Conservation (phyloP, 2,329 filamentous ascomycete genomes). For the Aspergillus sp. region DNA sequence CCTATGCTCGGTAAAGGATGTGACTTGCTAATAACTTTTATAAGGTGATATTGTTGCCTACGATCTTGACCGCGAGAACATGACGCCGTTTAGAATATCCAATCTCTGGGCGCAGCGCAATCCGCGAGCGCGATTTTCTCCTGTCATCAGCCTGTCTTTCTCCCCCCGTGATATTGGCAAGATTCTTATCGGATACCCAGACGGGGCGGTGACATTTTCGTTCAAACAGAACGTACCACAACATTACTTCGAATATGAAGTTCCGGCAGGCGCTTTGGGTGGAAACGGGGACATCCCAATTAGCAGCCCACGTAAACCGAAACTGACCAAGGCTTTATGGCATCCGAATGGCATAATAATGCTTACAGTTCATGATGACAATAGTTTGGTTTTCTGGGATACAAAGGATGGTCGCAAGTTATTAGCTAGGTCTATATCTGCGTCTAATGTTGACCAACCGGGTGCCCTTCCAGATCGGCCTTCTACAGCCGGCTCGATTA, state of each 20-base stretch:
- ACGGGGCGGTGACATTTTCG: constrained; percentile 86
- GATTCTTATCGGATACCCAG: constrained; percentile 83
- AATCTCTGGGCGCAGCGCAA: constrained; percentile 82
- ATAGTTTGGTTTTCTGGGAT: constrained; percentile 93
- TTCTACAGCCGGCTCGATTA: constrained; percentile 48
- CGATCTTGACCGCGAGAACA: constrained; percentile 77
- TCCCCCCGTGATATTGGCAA: constrained; percentile 92
- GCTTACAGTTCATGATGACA: constrained; percentile 83
- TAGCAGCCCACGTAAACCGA: constrained; percentile 66
- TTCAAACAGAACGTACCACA: constrained; percentile 85
- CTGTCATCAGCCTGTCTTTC: constrained; percentile 75
- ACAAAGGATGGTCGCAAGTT: constrained; percentile 81
- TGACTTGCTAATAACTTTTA: constrained; percentile 3
- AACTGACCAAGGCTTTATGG: constrained; percentile 82
- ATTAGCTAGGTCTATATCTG: constrained; percentile 76
- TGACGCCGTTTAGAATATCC: constrained; percentile 77
- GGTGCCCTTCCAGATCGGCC: constrained; percentile 46
- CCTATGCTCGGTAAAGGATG: not conserved
- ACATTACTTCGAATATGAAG: constrained; percentile 78
- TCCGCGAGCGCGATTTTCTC: constrained; percentile 62
- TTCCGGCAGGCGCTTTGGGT: constrained; percentile 82
- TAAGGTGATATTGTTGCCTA: constrained; percentile 82
- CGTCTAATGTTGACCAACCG: constrained; percentile 71
- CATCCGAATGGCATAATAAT: constrained; percentile 93
- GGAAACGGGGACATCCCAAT: constrained; percentile 64